Percentiles rank a stretch among this genome's conserved stretches.
phyloP scores from a whole-genome alignment of 2,329 filamentous ascomycete genomes.

The Fusarium duplospermum region DNA sequence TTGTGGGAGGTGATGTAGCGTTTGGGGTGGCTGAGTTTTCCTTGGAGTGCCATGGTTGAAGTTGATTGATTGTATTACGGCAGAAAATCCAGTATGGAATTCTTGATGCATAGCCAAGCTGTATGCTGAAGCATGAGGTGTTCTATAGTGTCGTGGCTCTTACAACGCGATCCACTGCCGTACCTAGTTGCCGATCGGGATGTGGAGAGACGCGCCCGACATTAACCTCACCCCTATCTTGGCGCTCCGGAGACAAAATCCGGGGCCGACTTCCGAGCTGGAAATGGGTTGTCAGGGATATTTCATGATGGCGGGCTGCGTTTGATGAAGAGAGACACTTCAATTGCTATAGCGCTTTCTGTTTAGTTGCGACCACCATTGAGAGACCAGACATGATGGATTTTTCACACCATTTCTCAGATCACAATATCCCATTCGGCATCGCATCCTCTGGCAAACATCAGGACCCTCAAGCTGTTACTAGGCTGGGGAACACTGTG shows the following conservation, averaged over 20 bases:
- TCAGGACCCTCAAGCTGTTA: constrained; percentile 57
- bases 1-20: constrained; percentile 45
- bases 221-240: neutral
- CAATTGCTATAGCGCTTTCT: neutral
- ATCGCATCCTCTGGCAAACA: constrained; percentile 58
- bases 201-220: constrained; percentile 14
- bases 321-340: neutral
- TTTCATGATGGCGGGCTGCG: neutral
- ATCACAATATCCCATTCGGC: constrained; percentile 65
- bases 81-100: too few relatives aligned
- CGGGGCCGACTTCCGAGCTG: neutral
- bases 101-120: neutral
- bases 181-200: constrained; percentile 11
- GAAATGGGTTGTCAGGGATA: neutral
- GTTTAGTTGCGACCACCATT: too few relatives aligned
- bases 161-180: neutral
- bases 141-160: neutral
- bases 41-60: constrained; percentile 26
- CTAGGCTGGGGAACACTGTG: constrained; percentile 61
- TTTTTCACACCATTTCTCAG: constrained; percentile 58
- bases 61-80: neutral
- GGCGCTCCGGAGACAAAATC: constrained; percentile 2
- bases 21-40: constrained; percentile 35
- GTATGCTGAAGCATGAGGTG: neutral
- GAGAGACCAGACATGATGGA: neutral